Conservation (phyloP, 192 early-diverging fungal genomes). For the Funneliformis mosseae region DNA sequence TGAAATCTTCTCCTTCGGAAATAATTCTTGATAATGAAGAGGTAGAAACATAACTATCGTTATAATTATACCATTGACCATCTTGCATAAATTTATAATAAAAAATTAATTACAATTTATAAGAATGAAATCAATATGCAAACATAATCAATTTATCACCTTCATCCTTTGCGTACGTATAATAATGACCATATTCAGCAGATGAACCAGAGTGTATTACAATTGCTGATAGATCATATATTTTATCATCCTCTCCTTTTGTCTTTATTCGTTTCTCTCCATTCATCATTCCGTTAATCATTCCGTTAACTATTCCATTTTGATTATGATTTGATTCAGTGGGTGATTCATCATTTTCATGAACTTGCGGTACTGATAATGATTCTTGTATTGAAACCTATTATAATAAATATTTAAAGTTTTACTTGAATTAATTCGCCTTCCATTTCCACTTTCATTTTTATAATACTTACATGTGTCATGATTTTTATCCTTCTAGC, state of each 20-base stretch:
- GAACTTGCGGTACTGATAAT: not conserved
- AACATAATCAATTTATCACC: not conserved
- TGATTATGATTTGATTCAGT: too few relatives aligned
- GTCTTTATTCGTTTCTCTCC: not conserved
- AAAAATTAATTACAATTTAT: not conserved
- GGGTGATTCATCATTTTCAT: not conserved
- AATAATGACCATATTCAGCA: slow-evolving; percentile 57
- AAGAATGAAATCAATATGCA: not conserved
- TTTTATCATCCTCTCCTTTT: not conserved
- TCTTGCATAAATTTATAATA: slow-evolving; percentile 3
- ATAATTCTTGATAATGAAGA: slow-evolving; percentile 39
- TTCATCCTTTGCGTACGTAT: slow-evolving; percentile 49
- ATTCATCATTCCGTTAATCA: not conserved
- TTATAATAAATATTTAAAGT: not conserved
- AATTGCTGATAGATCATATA: slow-evolving; percentile 50
- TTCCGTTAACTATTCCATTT: not conserved
- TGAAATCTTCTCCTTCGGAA: slow-evolving; percentile 22
- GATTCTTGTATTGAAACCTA: not conserved
- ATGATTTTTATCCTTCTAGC: slow-evolving; percentile 29
- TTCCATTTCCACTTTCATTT: not conserved
- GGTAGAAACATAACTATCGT: slow-evolving; percentile 40
- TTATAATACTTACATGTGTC: slow-evolving; percentile 24
- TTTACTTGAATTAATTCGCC: not conserved
- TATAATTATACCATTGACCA: slow-evolving; percentile 39
- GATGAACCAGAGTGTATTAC: slow-evolving; percentile 51